Evolutionary conservation across 257 asterid genomes (phyloP), one percentile per base, ranked within the genome.

Genomic region (Coffea canephora): DNA sequence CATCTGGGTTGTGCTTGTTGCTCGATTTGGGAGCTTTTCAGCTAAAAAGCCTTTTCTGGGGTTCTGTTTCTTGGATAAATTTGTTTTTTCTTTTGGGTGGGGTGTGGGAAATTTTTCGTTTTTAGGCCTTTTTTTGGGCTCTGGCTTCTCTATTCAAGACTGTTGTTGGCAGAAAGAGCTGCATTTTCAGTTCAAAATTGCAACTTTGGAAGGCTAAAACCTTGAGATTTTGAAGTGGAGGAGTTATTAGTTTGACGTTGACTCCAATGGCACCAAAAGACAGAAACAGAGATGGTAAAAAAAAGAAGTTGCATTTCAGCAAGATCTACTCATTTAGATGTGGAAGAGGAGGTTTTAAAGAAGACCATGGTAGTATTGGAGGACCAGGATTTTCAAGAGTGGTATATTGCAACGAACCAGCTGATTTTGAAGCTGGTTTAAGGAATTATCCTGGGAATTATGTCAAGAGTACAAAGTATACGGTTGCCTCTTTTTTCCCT

Each of bases 341-440:
- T 80, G 92, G 96, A 6, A 89, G 74, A 87, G 88, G 77, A 50
- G 79, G 82, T 52, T 82, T 83, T 36, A 82, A 83, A 76, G 94
- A 87, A 4, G 97, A 88, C 74, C 95, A 90, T 79, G 85, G 95
- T 10, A 91, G 89, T 75, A 92, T 94, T 80, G 98, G 98, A 9
- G 92, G 97, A 3, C 94, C 96, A 14, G 98, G 98, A 76, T 93
- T 91, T 81, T 95, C 98, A 15, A 88, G 97, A 84, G 97, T 93
- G 68, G 97, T 95, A 12, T 82, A 59, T 73, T 91, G 96, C 84
- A 95, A 95, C 79, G 94, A 95, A 49, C 89, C 98, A 64, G 88
- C 82, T 68, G 74, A 86, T 70, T 52, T 65, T 8, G 96, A 91
- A 62, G 81, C 88, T 69, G 77, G 75, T 81, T 49, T 86, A 9